phyloP scores from a whole-genome alignment of 2,329 filamentous ascomycete species.

The Sporothrix dimorphospora region DNA sequence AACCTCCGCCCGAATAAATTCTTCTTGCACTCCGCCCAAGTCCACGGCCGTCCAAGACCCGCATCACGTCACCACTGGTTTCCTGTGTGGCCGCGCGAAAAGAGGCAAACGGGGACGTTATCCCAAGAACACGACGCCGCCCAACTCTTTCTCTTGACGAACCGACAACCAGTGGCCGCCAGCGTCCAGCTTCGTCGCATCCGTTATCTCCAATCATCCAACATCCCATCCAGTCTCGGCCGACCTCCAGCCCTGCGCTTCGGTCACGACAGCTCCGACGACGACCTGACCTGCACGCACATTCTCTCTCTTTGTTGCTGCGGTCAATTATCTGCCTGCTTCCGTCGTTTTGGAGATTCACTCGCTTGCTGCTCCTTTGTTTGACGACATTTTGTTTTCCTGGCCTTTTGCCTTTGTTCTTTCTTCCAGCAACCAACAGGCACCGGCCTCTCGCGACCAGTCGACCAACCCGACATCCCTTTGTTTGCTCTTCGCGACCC shows the following conservation, averaged over 20 bases:
- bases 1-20: not conserved
- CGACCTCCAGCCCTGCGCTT: not conserved
- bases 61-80: conserved; percentile 24
- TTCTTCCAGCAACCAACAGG: conserved; percentile 15
- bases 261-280: conserved; percentile 4
- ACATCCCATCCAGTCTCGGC: not conserved
- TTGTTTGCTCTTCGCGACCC: conserved; percentile 8
- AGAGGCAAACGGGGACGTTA: not conserved
- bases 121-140: not conserved
- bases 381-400: not conserved
- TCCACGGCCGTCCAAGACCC: too few relatives aligned
- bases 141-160: not conserved
- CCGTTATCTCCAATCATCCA: too few relatives aligned
- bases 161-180: too few relatives aligned
- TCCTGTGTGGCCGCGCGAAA: not conserved
- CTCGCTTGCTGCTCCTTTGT: conserved; percentile 24
- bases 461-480: not conserved
- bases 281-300: not conserved
- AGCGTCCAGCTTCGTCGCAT: too few relatives aligned
- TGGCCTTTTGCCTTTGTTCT: not conserved
- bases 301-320: conserved; percentile 16
- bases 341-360: conserved; percentile 14
- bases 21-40: too few relatives aligned
- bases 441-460: conserved; percentile 1
- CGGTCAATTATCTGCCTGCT: not conserved